A percentile compares a stretch with the other conserved stretches of the same genome.
phyloP scores from a whole-genome alignment of 139 green algal genomes.

The Mychonastes homosphaera region DNA sequence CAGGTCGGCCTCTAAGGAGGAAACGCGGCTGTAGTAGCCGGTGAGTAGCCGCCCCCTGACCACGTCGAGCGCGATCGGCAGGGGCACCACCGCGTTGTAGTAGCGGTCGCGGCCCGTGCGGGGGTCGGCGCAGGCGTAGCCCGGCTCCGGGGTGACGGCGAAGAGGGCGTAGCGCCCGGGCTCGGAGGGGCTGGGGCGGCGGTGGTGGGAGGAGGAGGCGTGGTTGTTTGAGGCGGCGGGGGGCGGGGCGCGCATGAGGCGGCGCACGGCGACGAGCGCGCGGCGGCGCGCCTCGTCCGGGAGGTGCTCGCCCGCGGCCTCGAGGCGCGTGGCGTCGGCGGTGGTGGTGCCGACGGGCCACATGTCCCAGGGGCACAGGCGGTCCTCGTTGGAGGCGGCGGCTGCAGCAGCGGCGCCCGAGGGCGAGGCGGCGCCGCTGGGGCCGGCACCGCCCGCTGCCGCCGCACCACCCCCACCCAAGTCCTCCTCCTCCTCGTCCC shows the following conservation, averaged over 20 bases:
- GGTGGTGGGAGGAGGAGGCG: background rate
- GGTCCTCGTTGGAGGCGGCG: background rate
- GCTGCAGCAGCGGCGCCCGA: too few relatives aligned
- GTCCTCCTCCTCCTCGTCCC: slow-evolving; percentile 2
- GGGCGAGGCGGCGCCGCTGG: too few relatives aligned
- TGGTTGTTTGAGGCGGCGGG: background rate
- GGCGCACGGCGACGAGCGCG: too few relatives aligned
- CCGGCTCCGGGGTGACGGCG: background rate
- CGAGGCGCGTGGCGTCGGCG: background rate
- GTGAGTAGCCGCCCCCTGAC: slow-evolving; percentile 8
- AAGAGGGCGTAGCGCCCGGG: background rate
- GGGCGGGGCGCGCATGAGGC: background rate
- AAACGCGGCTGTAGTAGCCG: slow-evolving; percentile 34
- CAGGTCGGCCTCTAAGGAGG: slow-evolving; percentile 29
- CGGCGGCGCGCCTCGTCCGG: too few relatives aligned
- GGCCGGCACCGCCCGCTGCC: too few relatives aligned
- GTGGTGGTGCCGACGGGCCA: background rate
- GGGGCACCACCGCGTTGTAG: slow-evolving; percentile 26
- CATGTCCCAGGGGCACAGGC: background rate
- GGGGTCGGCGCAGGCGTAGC: background rate
- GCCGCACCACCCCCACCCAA: background rate
- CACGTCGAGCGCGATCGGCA: slow-evolving; percentile 32
- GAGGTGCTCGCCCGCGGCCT: background rate
- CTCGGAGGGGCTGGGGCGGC: background rate
- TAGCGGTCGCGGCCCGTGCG: background rate